Percentiles rank a stretch among this genome's conserved stretches.
Conservation (phyloP, 2,329 filamentous ascomycete species). For the Hypoxylon sp. region DNA sequence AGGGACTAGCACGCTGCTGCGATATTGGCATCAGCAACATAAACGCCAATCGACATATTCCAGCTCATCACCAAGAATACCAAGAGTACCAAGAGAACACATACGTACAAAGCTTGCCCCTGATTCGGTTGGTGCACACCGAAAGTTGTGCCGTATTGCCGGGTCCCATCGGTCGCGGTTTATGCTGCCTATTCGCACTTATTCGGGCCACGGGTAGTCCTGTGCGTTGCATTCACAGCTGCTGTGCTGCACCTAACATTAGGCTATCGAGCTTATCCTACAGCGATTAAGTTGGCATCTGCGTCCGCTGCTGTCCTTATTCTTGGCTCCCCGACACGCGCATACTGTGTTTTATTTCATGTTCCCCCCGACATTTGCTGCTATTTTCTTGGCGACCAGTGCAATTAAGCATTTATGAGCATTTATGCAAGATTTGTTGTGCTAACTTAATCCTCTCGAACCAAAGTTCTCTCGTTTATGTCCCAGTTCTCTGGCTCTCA, state of each 20-base stretch:
- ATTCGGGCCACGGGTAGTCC: slow-evolving; percentile 1
- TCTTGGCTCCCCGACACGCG: slow-evolving; percentile 15
- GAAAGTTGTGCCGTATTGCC: slow-evolving; percentile 44
- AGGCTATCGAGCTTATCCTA: slow-evolving; percentile 23
- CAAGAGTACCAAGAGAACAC: slow-evolving; percentile 13
- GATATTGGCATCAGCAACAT: slow-evolving; percentile 33
- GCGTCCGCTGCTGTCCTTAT: slow-evolving; percentile 14
- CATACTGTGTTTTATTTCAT: slow-evolving; percentile 23
- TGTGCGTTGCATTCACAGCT: neutral
- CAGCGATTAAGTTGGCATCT: slow-evolving; percentile 33
- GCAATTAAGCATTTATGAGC: slow-evolving; percentile 32
- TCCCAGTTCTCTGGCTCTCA: slow-evolving; percentile 77
- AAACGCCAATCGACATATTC: slow-evolving; percentile 27
- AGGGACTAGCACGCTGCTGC: slow-evolving; percentile 20
- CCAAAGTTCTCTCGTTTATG: slow-evolving; percentile 88
- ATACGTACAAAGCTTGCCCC: slow-evolving; percentile 18
- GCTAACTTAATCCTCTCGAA: slow-evolving; percentile 54
- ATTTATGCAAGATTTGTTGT: slow-evolving; percentile 46
- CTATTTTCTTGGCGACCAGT: slow-evolving; percentile 15
- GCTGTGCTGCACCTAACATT: slow-evolving; percentile 6
- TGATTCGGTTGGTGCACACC: slow-evolving; percentile 34
- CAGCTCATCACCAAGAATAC: slow-evolving; percentile 29
- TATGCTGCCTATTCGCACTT: slow-evolving; percentile 9
- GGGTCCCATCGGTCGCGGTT: slow-evolving; percentile 23
- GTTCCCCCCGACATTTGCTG: neutral